Evolutionary conservation across 768 basidiomycete genomes (phyloP), one percentile per base, ranked within the genome.

Genomic region (Lactifluus volemus): DNA sequence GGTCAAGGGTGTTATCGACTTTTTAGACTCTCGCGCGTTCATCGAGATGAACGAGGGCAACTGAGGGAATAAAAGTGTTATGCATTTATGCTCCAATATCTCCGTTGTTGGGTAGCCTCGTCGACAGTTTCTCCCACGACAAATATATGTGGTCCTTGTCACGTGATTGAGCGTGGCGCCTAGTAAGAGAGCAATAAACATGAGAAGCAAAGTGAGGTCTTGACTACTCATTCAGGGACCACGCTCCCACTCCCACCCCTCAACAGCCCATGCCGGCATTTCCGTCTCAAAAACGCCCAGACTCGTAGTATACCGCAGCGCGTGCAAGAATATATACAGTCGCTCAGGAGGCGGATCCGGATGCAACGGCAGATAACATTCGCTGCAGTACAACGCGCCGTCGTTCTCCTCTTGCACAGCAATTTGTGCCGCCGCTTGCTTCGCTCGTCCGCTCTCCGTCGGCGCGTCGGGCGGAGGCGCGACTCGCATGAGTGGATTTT

Each of bases 271-370:
- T 54, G 84, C 81, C 0, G 97, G 97, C 82, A 92, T 84, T 62
- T 84, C 86, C 48, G 90, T 91, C 73, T 89, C 84, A 67, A 89
- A 96, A 30, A 79, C 74, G n/a, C 92, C 92, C 48, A 93, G 75
- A 63, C 83, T 84, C 12, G 87, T 87, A 52, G 85, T 89, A 73
- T 94, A 98, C 67, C 81, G 81, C 69, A 89, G 72, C 30, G 97
- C 95, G 68, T 99, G 97, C 69, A 99, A 74, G 74, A 95, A 99
- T 66, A 99, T 98, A 73, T 92, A 98, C 59, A 98, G 76, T 63
- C 84, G 84, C 71, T 94, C 92, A 2, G 95, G 94, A 68, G 83
- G 84, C 2, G 96, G 97, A 73, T 99, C 97, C 11, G 93, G 92
- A 59, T 94, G 86, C 29, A 98, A 74, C 15, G 97, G 97, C 49